A percentile compares a stretch with the other conserved stretches of the same genome.
phyloP scores from a whole-genome alignment of 768 basidiomycete species.

The Crepidotus variabilis region DNA sequence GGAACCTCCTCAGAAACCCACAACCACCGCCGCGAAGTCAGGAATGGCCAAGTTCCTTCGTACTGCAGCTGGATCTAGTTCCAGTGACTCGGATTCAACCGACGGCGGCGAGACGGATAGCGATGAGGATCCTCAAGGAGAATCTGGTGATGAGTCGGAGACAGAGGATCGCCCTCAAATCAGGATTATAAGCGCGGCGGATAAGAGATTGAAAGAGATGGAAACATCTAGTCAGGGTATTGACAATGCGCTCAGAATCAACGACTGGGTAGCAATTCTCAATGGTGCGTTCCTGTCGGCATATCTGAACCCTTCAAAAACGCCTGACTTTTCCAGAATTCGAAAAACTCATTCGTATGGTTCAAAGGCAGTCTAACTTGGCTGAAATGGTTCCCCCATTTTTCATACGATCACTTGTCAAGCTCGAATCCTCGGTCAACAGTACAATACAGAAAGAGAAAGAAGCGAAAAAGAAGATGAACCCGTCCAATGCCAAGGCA shows the following conservation, averaged over 20 bases:
- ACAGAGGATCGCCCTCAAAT: slow-evolving; percentile 70
- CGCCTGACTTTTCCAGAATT: slow-evolving; percentile 59
- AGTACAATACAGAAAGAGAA: slow-evolving; percentile 80
- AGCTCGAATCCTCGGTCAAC: slow-evolving; percentile 75
- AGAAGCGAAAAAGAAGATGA: slow-evolving; percentile 94
- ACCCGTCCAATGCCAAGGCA: slow-evolving; percentile 88
- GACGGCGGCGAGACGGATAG: slow-evolving; percentile 28
- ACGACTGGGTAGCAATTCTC: slow-evolving; percentile 93
- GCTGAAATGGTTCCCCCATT: slow-evolving; percentile 86
- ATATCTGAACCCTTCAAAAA: background rate
- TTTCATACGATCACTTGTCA: slow-evolving; percentile 70
- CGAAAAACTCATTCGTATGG: slow-evolving; percentile 90
- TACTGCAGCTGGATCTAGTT: slow-evolving; percentile 52
- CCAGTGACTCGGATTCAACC: slow-evolving; percentile 55
- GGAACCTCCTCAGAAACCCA: slow-evolving; percentile 46
- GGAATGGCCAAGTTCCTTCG: slow-evolving; percentile 80
- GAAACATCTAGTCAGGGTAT: slow-evolving; percentile 87
- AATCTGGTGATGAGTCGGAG: slow-evolving; percentile 48
- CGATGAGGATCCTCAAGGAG: slow-evolving; percentile 37
- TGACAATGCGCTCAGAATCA: slow-evolving; percentile 93
- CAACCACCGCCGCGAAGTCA: slow-evolving; percentile 44
- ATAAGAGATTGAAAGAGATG: slow-evolving; percentile 93
- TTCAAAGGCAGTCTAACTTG: slow-evolving; percentile 81
- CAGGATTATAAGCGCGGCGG: slow-evolving; percentile 82
- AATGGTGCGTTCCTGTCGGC: slow-evolving; percentile 53